Evolutionary conservation across 2,329 filamentous ascomycete species (phyloP), one percentile per base, ranked within the genome.

Genomic region (Ophiocordyceps robertsii): DNA sequence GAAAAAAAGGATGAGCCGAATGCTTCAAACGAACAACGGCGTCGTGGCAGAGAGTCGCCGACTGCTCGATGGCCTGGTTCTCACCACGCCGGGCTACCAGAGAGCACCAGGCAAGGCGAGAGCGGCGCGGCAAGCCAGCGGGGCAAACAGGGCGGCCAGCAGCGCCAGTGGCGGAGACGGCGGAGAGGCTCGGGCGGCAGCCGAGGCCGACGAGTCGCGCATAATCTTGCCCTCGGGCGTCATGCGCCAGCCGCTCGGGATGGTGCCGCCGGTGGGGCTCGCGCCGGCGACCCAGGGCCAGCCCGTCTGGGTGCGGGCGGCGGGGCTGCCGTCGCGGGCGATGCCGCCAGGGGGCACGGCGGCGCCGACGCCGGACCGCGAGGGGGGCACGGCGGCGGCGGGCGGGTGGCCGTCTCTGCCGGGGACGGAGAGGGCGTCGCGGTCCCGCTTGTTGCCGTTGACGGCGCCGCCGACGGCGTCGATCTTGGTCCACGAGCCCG

Each of bases 191-290:
- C 42, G 33, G 8, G 47, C 43, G 14, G 45, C 21, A 9, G 47
- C 41, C 8, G 53, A 40, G 7, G 49, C 44, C 13, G 72, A 13
- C 29, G 30, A 77, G 29, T 44, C 29, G 56, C 84, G 84, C 56
- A 87, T 71, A 54, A 92, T 79, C 68, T 89, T 90, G 57, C 86
- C 85, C 51, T 78, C 75, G 47, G 79, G 70, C 40, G 80, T 85
- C 64, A 92, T 84, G 47, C 80, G 74, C 86, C 86, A 95, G 46
- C 84, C 86, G 53, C 72, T 76, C 35, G 89, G 87, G 45, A 94
- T 76, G 48, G 68, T 62, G 5, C 72, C 66, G 29, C 66, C 65
- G 12, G 74, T 68, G 13, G 69, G 69, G 6, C 70, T 70, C 43
- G 73, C 64, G 43, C 64, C 64, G 38, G 71, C 68, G 29, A 78